A percentile compares a stretch with the other conserved stretches of the same genome.
Conservation (phyloP, 768 basidiomycete genomes). For the Russula olivacea region DNA sequence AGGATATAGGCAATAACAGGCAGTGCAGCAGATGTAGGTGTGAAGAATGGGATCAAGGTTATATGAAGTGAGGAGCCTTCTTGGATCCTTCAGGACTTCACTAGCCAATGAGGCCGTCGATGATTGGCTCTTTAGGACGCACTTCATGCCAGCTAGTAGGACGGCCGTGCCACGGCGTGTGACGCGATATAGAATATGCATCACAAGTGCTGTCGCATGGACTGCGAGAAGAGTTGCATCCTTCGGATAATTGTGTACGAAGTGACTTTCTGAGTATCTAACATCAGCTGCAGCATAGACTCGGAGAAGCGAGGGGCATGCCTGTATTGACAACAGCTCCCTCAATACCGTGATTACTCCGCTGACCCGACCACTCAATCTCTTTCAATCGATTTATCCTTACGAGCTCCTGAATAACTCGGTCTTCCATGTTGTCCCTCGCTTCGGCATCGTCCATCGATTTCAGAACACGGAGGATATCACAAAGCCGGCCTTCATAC, state of each 20-base stretch:
- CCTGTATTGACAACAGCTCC: neutral
- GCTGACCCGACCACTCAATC: neutral
- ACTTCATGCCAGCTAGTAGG: neutral
- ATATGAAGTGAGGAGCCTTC: neutral
- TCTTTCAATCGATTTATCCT: slow-evolving; percentile 2
- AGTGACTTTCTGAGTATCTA: neutral
- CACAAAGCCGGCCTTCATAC: neutral
- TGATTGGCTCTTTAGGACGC: neutral
- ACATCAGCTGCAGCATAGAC: neutral
- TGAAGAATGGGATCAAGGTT: neutral
- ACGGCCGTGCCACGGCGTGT: neutral
- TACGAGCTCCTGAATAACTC: neutral
- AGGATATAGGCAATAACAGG: neutral
- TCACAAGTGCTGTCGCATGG: neutral
- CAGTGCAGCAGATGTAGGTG: neutral
- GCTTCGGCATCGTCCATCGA: neutral
- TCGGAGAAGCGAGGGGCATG: neutral
- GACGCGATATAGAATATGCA: neutral
- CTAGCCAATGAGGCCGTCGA: neutral
- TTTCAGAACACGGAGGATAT: neutral
- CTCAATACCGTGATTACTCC: neutral
- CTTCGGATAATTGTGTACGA: neutral
- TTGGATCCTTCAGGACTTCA: neutral
- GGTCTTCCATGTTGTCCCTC: neutral
- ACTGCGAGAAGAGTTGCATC: neutral